Base-by-base conservation (phyloP, 306 rosid species). In the Quillaja saponaria region DNA sequence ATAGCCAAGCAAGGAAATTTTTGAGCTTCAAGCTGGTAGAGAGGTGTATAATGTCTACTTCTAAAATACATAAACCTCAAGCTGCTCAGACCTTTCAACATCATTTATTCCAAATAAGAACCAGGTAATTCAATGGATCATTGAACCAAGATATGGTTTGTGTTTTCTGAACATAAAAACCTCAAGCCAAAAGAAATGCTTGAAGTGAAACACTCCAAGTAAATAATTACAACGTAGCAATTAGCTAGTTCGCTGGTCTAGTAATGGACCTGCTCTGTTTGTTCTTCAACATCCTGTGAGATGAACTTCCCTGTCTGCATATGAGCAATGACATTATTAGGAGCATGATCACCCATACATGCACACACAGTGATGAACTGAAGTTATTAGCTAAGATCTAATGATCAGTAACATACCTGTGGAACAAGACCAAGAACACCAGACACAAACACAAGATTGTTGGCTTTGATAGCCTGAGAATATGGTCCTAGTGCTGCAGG, bases 401-500 rank as follows among this genome's bases (percentile, higher is more conserved):
- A 46, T 39, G 8, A 33, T 45, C 46, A 61, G 58, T 37, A 45
- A 31, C 69, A 69, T 73, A 91, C 98, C 98, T 92, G 85, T 0
- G 98, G 96, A 69, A 82, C 68, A 61, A 92, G 89, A 58, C 98
- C 98, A 37, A 92, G 90, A 47, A 80, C 85, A n/a, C 98, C 98
- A 7, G 98, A 92, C 46, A 92, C 90, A 66, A 79, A 84, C 37
- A 92, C 70, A 46, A 81, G 78, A 73, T 92, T 82, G 81, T 82
- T 82, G 72, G 94, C 82, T 76, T 88, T 86, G 76, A 86, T 88
- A 58, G 94, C 98, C 69, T 92, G 98, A 53, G 98, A 92, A 66
- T 92, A 92, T 7, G 96, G 98, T 0, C 98, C 98, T 76, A 92
- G 76, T 41, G 98, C 96, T 0, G 95, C 98, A 0, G 96, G 98